Percentiles rank a stretch among this genome's conserved stretches.
Conservation (phyloP, 441 rosid species). For the Bocquillonia castaneifolia region DNA sequence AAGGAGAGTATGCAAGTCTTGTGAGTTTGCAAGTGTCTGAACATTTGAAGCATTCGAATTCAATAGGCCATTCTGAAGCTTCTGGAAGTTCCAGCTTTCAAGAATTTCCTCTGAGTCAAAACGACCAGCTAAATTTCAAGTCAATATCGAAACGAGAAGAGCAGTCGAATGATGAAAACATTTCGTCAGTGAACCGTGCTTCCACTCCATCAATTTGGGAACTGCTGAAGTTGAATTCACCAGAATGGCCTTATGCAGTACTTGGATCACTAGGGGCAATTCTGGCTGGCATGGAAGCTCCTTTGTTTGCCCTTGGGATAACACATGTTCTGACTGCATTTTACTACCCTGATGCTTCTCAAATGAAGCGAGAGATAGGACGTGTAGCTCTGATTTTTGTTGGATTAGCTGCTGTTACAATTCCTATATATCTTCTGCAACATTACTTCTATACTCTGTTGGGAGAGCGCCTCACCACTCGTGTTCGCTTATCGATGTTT, state of each 20-base stretch:
- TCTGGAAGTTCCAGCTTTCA: conserved; percentile 40
- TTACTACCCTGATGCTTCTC: conserved; percentile 39
- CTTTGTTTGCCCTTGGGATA: conserved; percentile 68
- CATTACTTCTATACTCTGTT: conserved; percentile 73
- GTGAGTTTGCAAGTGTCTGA: conserved; percentile 53
- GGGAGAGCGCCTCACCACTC: conserved; percentile 77
- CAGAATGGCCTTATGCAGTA: conserved; percentile 76
- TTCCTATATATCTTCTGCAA: conserved; percentile 67
- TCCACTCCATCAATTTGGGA: conserved; percentile 44
- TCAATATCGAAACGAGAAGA: conserved; percentile 12
- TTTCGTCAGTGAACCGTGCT: conserved; percentile 12
- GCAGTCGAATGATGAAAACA: conserved; percentile 20
- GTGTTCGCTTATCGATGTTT: conserved; percentile 67
- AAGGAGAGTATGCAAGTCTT: conserved; percentile 57
- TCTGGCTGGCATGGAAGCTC: conserved; percentile 61
- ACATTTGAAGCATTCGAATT: conserved; percentile 29
- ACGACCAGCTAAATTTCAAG: conserved; percentile 22
- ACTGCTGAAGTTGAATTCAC: conserved; percentile 60
- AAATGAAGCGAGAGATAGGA: conserved; percentile 46
- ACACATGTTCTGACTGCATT: conserved; percentile 60
- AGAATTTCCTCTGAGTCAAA: conserved; percentile 28
- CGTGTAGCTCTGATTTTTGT: conserved; percentile 42
- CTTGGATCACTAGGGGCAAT: conserved; percentile 77
- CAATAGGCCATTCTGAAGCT: conserved; percentile 33
- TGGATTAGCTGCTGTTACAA: conserved; percentile 41